Evolutionary conservation across 805 yeast genomes (phyloP).

Genomic region (Spathaspora arborariae): DNA sequence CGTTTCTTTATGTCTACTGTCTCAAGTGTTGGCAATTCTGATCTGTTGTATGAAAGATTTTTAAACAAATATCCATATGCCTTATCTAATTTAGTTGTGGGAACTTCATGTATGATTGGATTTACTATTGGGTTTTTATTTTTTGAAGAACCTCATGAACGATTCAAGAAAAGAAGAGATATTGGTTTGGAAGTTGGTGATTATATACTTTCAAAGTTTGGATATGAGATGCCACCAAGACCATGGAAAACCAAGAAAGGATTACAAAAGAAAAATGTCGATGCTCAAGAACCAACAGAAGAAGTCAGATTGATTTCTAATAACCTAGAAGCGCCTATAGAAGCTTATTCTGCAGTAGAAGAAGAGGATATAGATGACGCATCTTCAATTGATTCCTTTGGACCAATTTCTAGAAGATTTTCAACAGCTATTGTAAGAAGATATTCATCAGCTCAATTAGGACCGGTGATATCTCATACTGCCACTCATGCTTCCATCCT

Average conservation of each 20-base stretch:
- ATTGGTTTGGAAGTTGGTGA: constrained; percentile 38
- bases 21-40: not conserved
- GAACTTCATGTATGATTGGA: constrained; percentile 21
- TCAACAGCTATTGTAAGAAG: constrained; percentile 19
- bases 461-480: constrained; percentile 9
- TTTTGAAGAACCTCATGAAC: constrained; percentile 34
- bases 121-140: constrained; percentile 29
- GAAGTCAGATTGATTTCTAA: not conserved
- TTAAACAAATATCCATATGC: constrained; percentile 34
- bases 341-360: not conserved
- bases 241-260: constrained; percentile 25
- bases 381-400: constrained; percentile 7
- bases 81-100: constrained; percentile 33
- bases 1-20: not conserved
- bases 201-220: constrained; percentile 20
- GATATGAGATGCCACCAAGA: constrained; percentile 22
- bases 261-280: not conserved
- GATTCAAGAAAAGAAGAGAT: constrained; percentile 20
- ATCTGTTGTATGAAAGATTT: constrained; percentile 22
- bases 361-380: constrained; percentile 14
- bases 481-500: constrained; percentile 5
- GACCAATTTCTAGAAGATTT: constrained; percentile 14
- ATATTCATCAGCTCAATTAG: constrained; percentile 12
- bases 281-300: not conserved
- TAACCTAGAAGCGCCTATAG: not conserved